Percentiles rank a stretch among this genome's conserved stretches.
These are phyloP conservation scores for Cladosporium cucumerinum DNA, from an alignment of 2,329 filamentous ascomycete genomes.

Conservation along the genomic window DNA sequence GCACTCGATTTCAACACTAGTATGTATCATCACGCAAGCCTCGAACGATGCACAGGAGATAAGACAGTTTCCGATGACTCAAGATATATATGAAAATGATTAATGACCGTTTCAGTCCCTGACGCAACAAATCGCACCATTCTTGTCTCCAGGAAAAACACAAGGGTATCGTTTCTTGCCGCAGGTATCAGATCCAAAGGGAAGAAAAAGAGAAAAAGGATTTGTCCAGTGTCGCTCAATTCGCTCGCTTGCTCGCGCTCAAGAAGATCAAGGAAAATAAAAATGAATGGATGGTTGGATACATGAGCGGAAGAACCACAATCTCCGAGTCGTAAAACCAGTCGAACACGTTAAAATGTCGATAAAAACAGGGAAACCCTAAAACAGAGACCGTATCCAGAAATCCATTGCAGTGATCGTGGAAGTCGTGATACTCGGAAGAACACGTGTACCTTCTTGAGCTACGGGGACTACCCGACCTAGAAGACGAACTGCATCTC, in stretches of 20 bases:
- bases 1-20: not conserved
- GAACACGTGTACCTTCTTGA: not conserved
- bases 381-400: not conserved
- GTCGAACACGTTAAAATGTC: not conserved
- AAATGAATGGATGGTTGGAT: not conserved
- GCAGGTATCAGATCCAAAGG: not conserved
- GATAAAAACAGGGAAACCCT: not conserved
- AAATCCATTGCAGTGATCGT: not conserved
- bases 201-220: not conserved
- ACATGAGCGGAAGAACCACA: not conserved
- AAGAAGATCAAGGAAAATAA: not conserved
- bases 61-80: not conserved
- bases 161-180: not conserved
- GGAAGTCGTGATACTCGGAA: not conserved
- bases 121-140: not conserved
- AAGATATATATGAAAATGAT: not conserved
- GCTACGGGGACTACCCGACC: not conserved
- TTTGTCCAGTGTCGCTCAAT: not conserved
- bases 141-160: not conserved
- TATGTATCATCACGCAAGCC: not conserved
- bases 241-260: not conserved
- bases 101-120: not conserved
- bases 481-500: conserved; percentile 14
- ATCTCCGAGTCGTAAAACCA: not conserved
- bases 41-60: not conserved